Evolutionary conservation across 2,329 filamentous ascomycete species (phyloP).

Genomic region (Cladophialophora carrionii): DNA sequence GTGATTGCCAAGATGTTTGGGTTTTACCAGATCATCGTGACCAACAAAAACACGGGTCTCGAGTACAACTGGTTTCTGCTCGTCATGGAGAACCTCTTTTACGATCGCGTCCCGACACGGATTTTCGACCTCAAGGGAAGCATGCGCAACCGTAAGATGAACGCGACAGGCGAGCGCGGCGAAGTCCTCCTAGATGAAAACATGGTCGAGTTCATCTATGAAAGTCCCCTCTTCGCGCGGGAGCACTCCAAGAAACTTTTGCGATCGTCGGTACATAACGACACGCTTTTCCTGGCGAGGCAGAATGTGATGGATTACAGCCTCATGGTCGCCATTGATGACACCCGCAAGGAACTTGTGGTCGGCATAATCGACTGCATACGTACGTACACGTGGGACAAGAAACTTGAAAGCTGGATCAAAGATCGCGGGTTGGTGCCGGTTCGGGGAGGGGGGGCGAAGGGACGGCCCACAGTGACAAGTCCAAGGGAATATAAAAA

Average conservation of each 20-base stretch:
- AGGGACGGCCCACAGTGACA: conserved; percentile 87
- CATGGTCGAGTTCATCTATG: conserved; percentile 98
- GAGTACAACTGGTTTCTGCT: conserved; percentile 95
- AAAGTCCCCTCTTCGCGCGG: conserved; percentile 89
- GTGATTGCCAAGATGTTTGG: conserved; percentile 99
- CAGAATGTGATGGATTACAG: conserved; percentile 99
- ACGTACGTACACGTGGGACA: conserved; percentile 98
- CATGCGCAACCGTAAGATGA: conserved; percentile 97
- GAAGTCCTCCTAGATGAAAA: conserved; percentile 97
- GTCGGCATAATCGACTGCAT: conserved; percentile 99
- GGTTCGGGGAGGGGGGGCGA: conserved; percentile 62
- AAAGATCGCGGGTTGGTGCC: conserved; percentile 79
- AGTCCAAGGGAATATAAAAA: conserved; percentile 97
- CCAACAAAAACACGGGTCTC: conserved; percentile 85
- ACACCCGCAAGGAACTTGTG: conserved; percentile 83
- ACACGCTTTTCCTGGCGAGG: conserved; percentile 89
- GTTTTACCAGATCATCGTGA: conserved; percentile 96
- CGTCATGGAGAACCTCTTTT: conserved; percentile 97
- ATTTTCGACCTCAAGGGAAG: conserved; percentile 97
- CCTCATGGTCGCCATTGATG: conserved; percentile 97
- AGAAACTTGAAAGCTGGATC: conserved; percentile 99
- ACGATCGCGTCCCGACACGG: conserved; percentile 84
- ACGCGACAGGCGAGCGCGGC: conserved; percentile 92
- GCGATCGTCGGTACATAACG: conserved; percentile 91
- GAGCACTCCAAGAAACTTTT: conserved; percentile 96